phyloP scores from a whole-genome alignment of 1,284 basidiomycete genomes.

The Malassezia japonica region DNA sequence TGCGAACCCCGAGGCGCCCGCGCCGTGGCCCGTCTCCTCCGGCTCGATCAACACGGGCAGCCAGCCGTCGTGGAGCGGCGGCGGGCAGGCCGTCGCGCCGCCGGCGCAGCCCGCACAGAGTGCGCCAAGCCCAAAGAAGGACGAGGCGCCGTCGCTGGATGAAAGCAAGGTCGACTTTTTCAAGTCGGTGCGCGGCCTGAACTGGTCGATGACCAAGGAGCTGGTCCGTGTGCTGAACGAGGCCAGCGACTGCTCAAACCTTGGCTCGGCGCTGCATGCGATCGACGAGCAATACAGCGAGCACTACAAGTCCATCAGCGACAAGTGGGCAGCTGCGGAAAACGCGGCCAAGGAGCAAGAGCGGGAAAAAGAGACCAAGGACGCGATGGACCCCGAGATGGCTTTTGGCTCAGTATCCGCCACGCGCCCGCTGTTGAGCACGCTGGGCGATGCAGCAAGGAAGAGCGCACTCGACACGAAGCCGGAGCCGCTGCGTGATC shows the following conservation, averaged over 20 bases:
- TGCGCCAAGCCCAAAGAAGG: not conserved
- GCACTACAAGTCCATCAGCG: constrained; percentile 1
- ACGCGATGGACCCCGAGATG: too few species aligned
- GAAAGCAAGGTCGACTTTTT: not conserved
- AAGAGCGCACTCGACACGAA: too few species aligned
- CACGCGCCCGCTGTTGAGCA: too few species aligned
- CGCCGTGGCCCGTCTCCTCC: too few species aligned
- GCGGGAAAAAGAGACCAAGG: too few species aligned
- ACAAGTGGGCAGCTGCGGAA: not conserved
- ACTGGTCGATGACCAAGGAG: constrained; percentile 10
- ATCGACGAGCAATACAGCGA: not conserved
- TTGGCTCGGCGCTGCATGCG: not conserved
- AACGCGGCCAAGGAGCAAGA: not conserved
- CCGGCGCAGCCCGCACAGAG: not conserved
- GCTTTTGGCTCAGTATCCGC: too few species aligned
- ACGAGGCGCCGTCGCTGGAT: too few species aligned
- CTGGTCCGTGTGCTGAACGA: constrained; percentile 5
- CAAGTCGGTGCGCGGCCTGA: constrained; percentile 10
- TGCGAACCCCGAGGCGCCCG: not conserved
- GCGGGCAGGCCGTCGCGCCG: not conserved
- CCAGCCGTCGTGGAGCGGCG: too few species aligned
- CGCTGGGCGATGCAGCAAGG: too few species aligned
- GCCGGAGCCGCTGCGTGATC: too few species aligned
- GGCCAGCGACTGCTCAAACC: constrained; percentile 8
- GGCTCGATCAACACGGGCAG: too few species aligned